A percentile compares a stretch with the other conserved stretches of the same genome.
Conservation (phyloP, 2,329 filamentous ascomycete species). For the Penicillium sp. region DNA sequence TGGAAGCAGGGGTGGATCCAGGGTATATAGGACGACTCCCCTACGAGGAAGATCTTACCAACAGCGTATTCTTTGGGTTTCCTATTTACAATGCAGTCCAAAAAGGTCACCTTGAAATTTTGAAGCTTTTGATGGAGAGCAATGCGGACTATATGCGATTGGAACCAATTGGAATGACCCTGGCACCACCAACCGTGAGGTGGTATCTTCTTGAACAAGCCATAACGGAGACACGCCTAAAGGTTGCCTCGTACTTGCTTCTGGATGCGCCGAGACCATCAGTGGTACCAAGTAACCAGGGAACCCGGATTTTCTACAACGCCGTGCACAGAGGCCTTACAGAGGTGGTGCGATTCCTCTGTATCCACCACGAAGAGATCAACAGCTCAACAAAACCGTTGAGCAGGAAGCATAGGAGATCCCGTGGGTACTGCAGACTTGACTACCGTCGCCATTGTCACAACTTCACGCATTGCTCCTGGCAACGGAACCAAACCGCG, state of each 20-base stretch:
- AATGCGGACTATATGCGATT: neutral
- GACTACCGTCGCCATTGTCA: neutral
- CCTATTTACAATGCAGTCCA: neutral
- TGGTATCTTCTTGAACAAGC: neutral
- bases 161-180: neutral
- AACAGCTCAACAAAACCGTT: neutral
- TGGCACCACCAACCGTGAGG: neutral
- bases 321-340: neutral
- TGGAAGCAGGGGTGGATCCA: neutral
- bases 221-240: neutral
- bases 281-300: neutral
- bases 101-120: neutral
- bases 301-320: neutral
- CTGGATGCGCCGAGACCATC: neutral
- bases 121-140: neutral
- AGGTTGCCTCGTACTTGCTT: neutral
- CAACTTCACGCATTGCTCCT: neutral
- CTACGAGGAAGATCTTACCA: neutral
- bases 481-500: neutral
- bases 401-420: neutral
- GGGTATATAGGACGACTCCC: neutral
- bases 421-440: neutral
- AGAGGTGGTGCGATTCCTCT: neutral
- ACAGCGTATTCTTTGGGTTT: neutral
- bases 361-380: neutral